Evolutionary conservation across 257 asterid species (phyloP).

Genomic region (Osmanthus fragrans): DNA sequence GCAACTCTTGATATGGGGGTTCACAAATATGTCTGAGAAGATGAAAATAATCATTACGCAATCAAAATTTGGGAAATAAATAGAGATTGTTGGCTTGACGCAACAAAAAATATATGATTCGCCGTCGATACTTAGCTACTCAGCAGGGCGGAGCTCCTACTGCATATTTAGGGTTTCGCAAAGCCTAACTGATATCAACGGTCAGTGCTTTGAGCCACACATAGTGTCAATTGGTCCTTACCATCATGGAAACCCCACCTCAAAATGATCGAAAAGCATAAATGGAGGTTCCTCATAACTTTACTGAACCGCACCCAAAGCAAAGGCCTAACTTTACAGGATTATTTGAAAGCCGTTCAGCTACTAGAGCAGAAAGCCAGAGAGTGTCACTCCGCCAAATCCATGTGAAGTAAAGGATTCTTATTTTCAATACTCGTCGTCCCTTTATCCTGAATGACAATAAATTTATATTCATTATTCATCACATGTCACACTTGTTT

Average conservation of each 20-base stretch:
- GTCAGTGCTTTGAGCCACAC: slow-evolving; percentile 63
- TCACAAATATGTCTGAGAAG: too few species aligned
- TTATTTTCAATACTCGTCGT: too few species aligned
- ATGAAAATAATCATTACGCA: too few species aligned
- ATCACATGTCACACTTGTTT: too few species aligned
- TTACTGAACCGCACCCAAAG: slow-evolving; percentile 43
- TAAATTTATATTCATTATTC: too few species aligned
- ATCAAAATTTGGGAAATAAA: slow-evolving; percentile 29
- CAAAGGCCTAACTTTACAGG: slow-evolving; percentile 36
- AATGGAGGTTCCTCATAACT: slow-evolving; percentile 74
- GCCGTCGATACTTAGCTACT: slow-evolving; percentile 66
- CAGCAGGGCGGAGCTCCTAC: slow-evolving; percentile 72
- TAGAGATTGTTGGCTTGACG: slow-evolving; percentile 55
- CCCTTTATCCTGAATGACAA: too few species aligned
- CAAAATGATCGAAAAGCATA: slow-evolving; percentile 79
- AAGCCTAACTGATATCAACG: slow-evolving; percentile 61
- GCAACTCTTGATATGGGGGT: too few species aligned
- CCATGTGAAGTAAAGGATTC: too few species aligned
- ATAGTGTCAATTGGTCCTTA: slow-evolving; percentile 40
- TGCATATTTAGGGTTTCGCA: slow-evolving; percentile 81
- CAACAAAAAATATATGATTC: slow-evolving; percentile 44
- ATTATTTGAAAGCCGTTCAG: slow-evolving; percentile 51
- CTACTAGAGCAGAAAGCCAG: slow-evolving; percentile 18
- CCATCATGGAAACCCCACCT: slow-evolving; percentile 68
- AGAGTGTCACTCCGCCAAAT: too few species aligned